Percentiles rank a stretch among this genome's conserved stretches.
Conservation (phyloP, 1,139 yeast species). For the Geotrichum bryndzae region DNA sequence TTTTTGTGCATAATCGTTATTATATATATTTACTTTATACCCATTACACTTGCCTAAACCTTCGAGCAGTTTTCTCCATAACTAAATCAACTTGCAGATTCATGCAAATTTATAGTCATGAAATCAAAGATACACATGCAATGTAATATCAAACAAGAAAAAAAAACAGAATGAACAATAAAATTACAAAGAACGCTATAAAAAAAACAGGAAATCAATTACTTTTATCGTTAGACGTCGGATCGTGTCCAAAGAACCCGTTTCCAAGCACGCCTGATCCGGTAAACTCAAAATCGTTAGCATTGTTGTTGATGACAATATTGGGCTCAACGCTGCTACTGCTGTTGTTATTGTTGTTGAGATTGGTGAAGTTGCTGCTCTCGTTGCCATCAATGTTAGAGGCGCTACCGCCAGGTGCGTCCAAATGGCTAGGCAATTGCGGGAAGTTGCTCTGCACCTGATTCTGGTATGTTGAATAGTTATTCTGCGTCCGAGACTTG, state of each 20-base stretch:
- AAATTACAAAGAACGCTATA: neutral
- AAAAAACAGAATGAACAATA: neutral
- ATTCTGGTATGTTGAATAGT: slow-evolving; percentile 1
- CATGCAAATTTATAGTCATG: too few relatives aligned
- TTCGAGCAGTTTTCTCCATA: too few relatives aligned
- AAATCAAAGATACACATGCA: too few relatives aligned
- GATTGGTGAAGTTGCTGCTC: neutral
- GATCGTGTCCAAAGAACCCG: neutral
- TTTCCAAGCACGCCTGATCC: neutral
- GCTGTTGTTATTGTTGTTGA: slow-evolving; percentile 4
- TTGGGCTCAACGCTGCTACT: slow-evolving; percentile 1
- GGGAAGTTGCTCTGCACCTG: neutral
- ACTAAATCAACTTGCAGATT: too few relatives aligned
- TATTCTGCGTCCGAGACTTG: slow-evolving; percentile 18
- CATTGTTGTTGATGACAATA: slow-evolving; percentile 9
- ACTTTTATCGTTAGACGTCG: neutral
- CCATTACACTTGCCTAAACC: neutral
- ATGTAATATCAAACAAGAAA: neutral
- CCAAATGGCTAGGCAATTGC: neutral
- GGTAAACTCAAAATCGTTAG: neutral
- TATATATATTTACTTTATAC: neutral
- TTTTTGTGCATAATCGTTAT: slow-evolving; percentile 17
- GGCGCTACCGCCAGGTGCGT: neutral
- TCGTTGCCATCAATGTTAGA: neutral
- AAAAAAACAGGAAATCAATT: slow-evolving; percentile 4